Evolutionary conservation across 257 asterid genomes (phyloP).

Genomic region (Rhazya stricta): DNA sequence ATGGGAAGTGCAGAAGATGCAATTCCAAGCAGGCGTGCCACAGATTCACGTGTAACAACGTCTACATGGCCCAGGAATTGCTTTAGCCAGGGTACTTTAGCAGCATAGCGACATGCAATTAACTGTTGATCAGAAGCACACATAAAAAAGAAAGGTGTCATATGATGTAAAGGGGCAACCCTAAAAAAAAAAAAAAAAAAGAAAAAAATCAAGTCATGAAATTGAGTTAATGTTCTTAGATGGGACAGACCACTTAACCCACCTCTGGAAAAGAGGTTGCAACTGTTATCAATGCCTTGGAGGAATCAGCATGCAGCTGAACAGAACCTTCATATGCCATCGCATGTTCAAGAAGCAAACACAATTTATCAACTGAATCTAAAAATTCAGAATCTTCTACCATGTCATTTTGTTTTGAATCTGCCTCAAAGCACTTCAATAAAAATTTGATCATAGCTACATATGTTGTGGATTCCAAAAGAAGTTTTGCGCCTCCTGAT

Average conservation of each 20-base stretch:
- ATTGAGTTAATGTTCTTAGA: not conserved
- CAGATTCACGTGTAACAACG: constrained; percentile 86
- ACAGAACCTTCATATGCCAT: constrained; percentile 85
- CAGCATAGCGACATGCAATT: constrained; percentile 70
- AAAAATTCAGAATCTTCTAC: constrained; percentile 41
- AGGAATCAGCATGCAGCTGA: constrained; percentile 87
- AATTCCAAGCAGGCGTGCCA: constrained; percentile 85
- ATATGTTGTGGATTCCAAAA: constrained; percentile 67
- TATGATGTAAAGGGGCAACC: not conserved
- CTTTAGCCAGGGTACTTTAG: constrained; percentile 71
- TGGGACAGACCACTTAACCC: constrained; percentile 13
- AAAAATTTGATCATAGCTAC: constrained; percentile 83
- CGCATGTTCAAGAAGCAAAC: constrained; percentile 75
- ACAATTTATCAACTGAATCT: constrained; percentile 53
- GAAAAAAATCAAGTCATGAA: not conserved
- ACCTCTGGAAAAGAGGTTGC: constrained; percentile 82
- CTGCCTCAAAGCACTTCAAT: constrained; percentile 88
- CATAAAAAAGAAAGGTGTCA: constrained; percentile 15
- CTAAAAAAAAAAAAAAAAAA: too few relatives aligned
- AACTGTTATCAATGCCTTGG: constrained; percentile 77
- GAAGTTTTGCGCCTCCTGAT: constrained; percentile 48
- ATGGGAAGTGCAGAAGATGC: constrained; percentile 70
- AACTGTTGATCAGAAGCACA: constrained; percentile 46
- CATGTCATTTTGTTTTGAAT: constrained; percentile 40
- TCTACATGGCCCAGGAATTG: constrained; percentile 72